Percentiles rank a stretch among this genome's conserved stretches.
phyloP scores from a whole-genome alignment of 305 asterid genomes.

The Striga hermonthica region DNA sequence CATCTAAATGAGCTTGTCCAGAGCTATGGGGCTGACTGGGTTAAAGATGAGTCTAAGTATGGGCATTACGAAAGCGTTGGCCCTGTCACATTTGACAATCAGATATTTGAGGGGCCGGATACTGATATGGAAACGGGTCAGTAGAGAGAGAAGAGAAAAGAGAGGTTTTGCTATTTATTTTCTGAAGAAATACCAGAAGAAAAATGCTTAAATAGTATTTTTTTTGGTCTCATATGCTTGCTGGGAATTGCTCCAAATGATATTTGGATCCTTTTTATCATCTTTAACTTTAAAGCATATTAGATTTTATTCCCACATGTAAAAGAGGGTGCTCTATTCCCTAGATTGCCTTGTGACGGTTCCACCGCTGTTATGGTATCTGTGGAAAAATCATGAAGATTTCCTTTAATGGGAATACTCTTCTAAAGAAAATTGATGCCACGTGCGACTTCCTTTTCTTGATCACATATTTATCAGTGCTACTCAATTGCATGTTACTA shows the following conservation, averaged over 20 bases:
- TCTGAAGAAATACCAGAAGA: slow-evolving; percentile 15
- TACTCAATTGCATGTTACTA: slow-evolving; percentile 18
- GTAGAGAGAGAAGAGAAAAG: slow-evolving; percentile 20
- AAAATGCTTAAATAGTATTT: slow-evolving; percentile 14
- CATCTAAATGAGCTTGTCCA: slow-evolving; percentile 96
- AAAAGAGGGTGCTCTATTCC: slow-evolving; percentile 9
- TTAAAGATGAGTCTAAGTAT: slow-evolving; percentile 84
- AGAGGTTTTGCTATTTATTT: slow-evolving; percentile 21
- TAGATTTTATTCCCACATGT: slow-evolving; percentile 10
- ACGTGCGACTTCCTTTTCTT: slow-evolving; percentile 13
- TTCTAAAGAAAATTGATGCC: slow-evolving; percentile 20
- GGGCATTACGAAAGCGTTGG: slow-evolving; percentile 89
- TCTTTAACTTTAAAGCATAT: slow-evolving; percentile 4
- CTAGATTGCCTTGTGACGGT: slow-evolving; percentile 13
- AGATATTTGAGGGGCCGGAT: slow-evolving; percentile 93
- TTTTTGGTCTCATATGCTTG: slow-evolving; percentile 26
- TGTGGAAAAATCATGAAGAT: slow-evolving; percentile 20
- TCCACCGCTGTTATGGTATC: background rate
- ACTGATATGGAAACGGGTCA: slow-evolving; percentile 94
- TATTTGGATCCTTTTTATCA: slow-evolving; percentile 18
- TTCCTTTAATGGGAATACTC: slow-evolving; percentile 22
- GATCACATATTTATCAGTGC: slow-evolving; percentile 1
- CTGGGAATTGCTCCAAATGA: slow-evolving; percentile 23
- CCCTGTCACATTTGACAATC: slow-evolving; percentile 65
- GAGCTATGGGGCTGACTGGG: slow-evolving; percentile 90